These are phyloP conservation scores for Cordyceps cateniannulata DNA, from an alignment of 2,329 filamentous ascomycete genomes.

Conservation along the genomic window DNA sequence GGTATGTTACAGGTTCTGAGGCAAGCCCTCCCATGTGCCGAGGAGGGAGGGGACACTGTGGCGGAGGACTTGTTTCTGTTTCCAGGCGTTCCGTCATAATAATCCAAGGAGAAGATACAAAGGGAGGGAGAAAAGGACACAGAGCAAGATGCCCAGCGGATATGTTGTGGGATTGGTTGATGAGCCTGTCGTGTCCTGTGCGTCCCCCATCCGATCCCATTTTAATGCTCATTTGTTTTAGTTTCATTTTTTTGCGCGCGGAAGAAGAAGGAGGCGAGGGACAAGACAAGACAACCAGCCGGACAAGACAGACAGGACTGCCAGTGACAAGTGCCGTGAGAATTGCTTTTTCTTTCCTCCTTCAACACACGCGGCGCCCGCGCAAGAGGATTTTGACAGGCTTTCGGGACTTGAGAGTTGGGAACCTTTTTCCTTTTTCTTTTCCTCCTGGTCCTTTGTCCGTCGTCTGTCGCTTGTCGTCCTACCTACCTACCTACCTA, in stretches of 20 bases:
- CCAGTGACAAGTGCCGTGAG: neutral
- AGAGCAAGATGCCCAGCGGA: too few relatives aligned
- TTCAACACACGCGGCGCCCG: neutral
- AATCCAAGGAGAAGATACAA: neutral
- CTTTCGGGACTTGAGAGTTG: neutral
- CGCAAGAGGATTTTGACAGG: neutral
- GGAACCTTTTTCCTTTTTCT: neutral
- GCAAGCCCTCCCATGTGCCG: too few relatives aligned
- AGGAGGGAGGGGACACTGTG: too few relatives aligned
- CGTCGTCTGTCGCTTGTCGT: neutral
- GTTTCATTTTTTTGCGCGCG: neutral
- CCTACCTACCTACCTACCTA: neutral
- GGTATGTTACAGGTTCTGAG: neutral
- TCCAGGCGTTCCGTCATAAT: too few relatives aligned
- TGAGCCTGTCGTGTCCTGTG: neutral
- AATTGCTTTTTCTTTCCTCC: constrained; percentile 3
- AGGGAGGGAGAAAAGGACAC: neutral
- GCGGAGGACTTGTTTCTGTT: too few relatives aligned
- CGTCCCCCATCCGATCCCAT: neutral
- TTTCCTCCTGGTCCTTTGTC: neutral
- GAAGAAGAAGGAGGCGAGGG: neutral
- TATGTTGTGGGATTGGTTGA: too few relatives aligned
- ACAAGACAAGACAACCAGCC: too few relatives aligned
- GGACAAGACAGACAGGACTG: too few relatives aligned
- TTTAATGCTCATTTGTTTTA: constrained; percentile 3